Percentiles rank a stretch among this genome's conserved stretches.
phyloP scores from a whole-genome alignment of 2,329 filamentous ascomycete species.

The Alternaria alternata region DNA sequence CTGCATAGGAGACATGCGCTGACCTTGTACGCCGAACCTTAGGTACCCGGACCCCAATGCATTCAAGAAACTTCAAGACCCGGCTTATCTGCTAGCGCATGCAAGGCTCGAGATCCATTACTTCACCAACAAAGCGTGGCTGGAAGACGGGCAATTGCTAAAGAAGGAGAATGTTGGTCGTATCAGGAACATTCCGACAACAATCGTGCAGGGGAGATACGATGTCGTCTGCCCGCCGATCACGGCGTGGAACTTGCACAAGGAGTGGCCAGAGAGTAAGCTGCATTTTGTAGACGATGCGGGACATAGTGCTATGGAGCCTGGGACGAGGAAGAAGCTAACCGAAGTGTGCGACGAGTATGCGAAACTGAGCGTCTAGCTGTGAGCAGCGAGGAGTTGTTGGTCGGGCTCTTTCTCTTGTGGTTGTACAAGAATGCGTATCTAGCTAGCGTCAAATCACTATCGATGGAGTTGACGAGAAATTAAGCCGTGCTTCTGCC shows the following conservation, averaged over 20 bases:
- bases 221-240: conserved; percentile 57
- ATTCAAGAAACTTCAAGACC: conserved; percentile 39
- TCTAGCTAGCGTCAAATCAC: neutral
- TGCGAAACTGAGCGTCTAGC: conserved; percentile 13
- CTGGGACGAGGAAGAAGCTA: conserved; percentile 36
- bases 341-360: conserved; percentile 37
- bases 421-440: neutral
- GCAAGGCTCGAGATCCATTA: conserved; percentile 57
- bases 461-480: neutral
- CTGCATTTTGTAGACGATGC: conserved; percentile 46
- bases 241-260: conserved; percentile 55
- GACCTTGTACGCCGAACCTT: conserved; percentile 27
- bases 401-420: neutral
- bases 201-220: conserved; percentile 58
- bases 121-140: conserved; percentile 53
- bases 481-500: neutral
- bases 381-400: neutral
- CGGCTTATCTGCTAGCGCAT: conserved; percentile 44
- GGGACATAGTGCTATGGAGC: conserved; percentile 45
- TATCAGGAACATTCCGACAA: conserved; percentile 49
- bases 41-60: conserved; percentile 33
- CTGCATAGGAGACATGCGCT: conserved; percentile 11
- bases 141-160: conserved; percentile 54
- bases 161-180: conserved; percentile 44
- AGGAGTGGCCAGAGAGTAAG: conserved; percentile 48